Percentiles rank a stretch among this genome's conserved stretches.
These are phyloP conservation scores for Cladosporium halotolerans DNA, from an alignment of 2,329 filamentous ascomycete genomes.

Conservation along the genomic window DNA sequence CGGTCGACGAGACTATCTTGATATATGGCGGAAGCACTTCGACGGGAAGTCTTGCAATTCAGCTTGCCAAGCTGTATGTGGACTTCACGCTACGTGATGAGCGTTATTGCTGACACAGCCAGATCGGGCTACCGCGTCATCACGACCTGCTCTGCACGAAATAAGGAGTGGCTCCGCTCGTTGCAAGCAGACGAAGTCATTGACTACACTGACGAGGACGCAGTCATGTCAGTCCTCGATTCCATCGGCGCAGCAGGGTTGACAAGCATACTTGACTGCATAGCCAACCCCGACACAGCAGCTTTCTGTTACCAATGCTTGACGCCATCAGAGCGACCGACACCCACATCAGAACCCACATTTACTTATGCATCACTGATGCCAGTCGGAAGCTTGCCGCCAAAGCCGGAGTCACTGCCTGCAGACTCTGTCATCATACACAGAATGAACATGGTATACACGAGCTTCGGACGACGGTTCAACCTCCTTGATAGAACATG, in stretches of 20 bases:
- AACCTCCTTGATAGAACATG: neutral
- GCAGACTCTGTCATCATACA: neutral
- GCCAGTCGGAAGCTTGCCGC: neutral
- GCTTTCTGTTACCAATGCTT: neutral
- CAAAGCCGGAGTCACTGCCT: neutral
- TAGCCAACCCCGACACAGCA: neutral
- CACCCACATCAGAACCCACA: neutral
- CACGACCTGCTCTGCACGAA: conserved; percentile 40
- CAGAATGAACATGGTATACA: neutral
- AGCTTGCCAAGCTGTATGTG: conserved; percentile 37
- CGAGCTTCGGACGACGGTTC: neutral
- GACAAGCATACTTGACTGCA: neutral
- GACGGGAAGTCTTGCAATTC: conserved; percentile 41
- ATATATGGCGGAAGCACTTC: conserved; percentile 45
- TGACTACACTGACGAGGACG: neutral
- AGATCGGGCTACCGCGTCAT: conserved; percentile 33
- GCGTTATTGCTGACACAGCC: neutral
- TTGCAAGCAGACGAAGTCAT: neutral
- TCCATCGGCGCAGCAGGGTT: neutral
- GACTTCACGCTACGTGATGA: neutral
- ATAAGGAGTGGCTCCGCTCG: conserved; percentile 15
- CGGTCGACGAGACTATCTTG: conserved; percentile 33
- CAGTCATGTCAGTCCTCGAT: neutral
- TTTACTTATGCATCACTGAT: neutral
- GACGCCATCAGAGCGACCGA: neutral